Conservation (phyloP, 495 filamentous ascomycete species). For the Podospora anserina region DNA sequence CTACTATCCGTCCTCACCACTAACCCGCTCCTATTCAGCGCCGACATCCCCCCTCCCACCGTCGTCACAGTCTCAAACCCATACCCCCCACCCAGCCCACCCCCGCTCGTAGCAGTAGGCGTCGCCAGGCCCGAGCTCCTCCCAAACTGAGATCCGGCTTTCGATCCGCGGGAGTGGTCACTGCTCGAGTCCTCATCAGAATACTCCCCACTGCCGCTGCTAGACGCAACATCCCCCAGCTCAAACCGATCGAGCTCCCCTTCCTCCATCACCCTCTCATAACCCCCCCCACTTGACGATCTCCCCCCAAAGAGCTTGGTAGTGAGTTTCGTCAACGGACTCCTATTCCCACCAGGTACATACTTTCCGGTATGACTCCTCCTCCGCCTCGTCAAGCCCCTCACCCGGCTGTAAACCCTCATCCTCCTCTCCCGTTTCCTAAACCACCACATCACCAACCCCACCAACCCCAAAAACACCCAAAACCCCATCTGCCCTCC, state of each 20-base stretch:
- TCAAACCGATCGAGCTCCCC: conserved; percentile 65
- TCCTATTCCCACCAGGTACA: conserved; percentile 20
- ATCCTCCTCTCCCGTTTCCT: conserved; percentile 67
- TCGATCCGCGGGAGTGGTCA: conserved; percentile 34
- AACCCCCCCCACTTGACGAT: conserved; percentile 41
- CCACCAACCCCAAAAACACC: conserved; percentile 59
- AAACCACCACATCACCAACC: conserved; percentile 59
- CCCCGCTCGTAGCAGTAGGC: conserved; percentile 39
- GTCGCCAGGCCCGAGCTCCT: conserved; percentile 62
- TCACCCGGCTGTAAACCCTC: conserved; percentile 59
- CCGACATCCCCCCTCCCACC: conserved; percentile 37
- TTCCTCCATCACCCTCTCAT: conserved; percentile 84
- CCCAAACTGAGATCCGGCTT: conserved; percentile 37
- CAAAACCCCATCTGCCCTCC: conserved; percentile 71
- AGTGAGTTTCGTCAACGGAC: conserved; percentile 54
- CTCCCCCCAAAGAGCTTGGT: conserved; percentile 57
- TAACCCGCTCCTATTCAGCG: conserved; percentile 70
- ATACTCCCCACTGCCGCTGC: conserved; percentile 43
- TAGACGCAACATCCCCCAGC: conserved; percentile 58
- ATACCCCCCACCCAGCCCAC: conserved; percentile 24
- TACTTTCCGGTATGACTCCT: conserved; percentile 50
- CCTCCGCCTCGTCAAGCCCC: conserved; percentile 50
- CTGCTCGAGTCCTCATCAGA: conserved; percentile 45
- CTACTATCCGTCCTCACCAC: conserved; percentile 77
- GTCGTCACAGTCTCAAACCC: not conserved